phyloP scores from a whole-genome alignment of 495 filamentous ascomycete species.

The Amphirosellinia nigrospora region DNA sequence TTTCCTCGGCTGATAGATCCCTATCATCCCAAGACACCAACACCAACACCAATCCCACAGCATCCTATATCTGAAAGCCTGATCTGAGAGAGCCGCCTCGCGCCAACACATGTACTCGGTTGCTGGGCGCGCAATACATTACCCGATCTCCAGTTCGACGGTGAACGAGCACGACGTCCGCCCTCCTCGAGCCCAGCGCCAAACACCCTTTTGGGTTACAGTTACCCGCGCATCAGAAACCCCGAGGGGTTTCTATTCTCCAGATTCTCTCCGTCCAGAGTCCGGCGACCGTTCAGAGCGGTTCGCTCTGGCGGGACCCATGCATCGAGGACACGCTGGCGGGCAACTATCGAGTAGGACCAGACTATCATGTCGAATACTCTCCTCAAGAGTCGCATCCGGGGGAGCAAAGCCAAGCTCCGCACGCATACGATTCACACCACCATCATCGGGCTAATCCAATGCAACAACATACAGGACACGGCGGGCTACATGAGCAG shows the following conservation, averaged over 20 bases:
- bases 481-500: slow-evolving; percentile 53
- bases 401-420: slow-evolving; percentile 58
- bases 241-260: slow-evolving; percentile 53
- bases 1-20: slow-evolving; percentile 34
- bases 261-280: slow-evolving; percentile 60
- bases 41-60: slow-evolving; percentile 37
- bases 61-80: slow-evolving; percentile 33
- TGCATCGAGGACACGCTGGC: slow-evolving; percentile 72
- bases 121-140: slow-evolving; percentile 36
- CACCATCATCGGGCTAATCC: slow-evolving; percentile 48
- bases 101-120: slow-evolving; percentile 48
- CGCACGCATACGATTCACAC: slow-evolving; percentile 60
- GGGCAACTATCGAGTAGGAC: slow-evolving; percentile 65
- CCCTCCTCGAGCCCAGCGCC: slow-evolving; percentile 41
- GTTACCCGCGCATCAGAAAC: slow-evolving; percentile 40
- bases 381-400: slow-evolving; percentile 64
- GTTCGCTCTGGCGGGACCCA: slow-evolving; percentile 75
- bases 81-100: slow-evolving; percentile 31
- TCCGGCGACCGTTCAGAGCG: slow-evolving; percentile 71
- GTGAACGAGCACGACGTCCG: slow-evolving; percentile 37
- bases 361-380: slow-evolving; percentile 69
- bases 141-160: slow-evolving; percentile 33
- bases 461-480: slow-evolving; percentile 48
- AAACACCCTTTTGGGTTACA: slow-evolving; percentile 32
- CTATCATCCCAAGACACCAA: slow-evolving; percentile 31